A percentile compares a stretch with the other conserved stretches of the same genome.
Evolutionary conservation across 2,329 filamentous ascomycete species (phyloP).

Genomic region (Chrysoporthe cubensis): DNA sequence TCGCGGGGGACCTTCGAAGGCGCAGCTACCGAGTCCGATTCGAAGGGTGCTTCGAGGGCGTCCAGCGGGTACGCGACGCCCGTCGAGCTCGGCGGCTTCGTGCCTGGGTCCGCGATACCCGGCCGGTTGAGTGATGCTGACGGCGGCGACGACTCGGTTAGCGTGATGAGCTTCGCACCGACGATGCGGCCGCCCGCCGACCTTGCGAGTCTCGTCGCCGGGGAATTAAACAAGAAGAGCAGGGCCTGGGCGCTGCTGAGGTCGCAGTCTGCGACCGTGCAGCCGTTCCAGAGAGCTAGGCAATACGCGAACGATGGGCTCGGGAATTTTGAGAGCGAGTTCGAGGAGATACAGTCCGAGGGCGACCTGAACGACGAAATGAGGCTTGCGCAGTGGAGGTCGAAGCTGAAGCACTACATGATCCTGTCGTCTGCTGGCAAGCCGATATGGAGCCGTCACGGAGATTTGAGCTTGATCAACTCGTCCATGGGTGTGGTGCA

Average conservation of each 20-base stretch:
- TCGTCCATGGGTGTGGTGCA: slow-evolving; percentile 94
- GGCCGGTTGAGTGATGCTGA: slow-evolving; percentile 15
- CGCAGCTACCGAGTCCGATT: slow-evolving; percentile 35
- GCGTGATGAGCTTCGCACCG: slow-evolving; percentile 68
- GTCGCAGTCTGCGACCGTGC: slow-evolving; percentile 62
- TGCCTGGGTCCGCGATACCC: slow-evolving; percentile 25
- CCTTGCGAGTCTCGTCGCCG: slow-evolving; percentile 79
- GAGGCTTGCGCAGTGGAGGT: slow-evolving; percentile 77
- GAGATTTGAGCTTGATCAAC: slow-evolving; percentile 86
- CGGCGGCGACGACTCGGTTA: slow-evolving; percentile 65
- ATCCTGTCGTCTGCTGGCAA: slow-evolving; percentile 96
- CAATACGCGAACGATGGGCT: slow-evolving; percentile 51
- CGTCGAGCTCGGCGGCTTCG: slow-evolving; percentile 26
- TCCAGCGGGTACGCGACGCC: slow-evolving; percentile 47
- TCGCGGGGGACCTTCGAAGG: slow-evolving; percentile 65
- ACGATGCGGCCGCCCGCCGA: slow-evolving; percentile 69
- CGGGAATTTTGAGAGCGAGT: slow-evolving; percentile 74
- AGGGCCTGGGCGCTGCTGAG: slow-evolving; percentile 71
- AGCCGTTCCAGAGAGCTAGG: slow-evolving; percentile 57
- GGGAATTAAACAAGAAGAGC: slow-evolving; percentile 68
- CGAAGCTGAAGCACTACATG: slow-evolving; percentile 95
- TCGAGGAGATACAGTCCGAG: slow-evolving; percentile 71
- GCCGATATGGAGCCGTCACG: slow-evolving; percentile 95
- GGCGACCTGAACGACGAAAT: slow-evolving; percentile 53
- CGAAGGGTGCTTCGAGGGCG: slow-evolving; percentile 33